Conservation (phyloP, 2,329 filamentous ascomycete species). For the Metarhizium guizhouense region DNA sequence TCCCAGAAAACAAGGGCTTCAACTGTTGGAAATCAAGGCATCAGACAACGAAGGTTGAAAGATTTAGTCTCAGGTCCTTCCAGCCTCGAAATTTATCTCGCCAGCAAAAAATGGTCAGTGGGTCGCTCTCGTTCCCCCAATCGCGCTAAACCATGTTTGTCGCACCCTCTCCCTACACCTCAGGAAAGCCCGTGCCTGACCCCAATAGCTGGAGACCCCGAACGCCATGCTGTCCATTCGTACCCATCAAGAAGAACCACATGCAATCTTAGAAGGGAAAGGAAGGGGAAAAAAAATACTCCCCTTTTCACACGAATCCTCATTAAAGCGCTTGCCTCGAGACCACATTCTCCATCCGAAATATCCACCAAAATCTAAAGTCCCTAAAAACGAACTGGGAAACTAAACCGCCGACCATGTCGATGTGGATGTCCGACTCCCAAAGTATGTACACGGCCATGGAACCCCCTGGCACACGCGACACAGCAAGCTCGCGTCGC, state of each 20-base stretch:
- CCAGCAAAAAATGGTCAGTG: background rate
- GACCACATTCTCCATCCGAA: background rate
- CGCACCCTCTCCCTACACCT: background rate
- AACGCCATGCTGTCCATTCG: constrained; percentile 9
- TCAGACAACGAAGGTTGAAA: background rate
- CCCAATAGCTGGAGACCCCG: constrained; percentile 6
- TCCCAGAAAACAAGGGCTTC: background rate
- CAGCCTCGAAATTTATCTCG: background rate
- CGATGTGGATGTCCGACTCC: constrained; percentile 93
- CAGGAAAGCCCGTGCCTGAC: background rate
- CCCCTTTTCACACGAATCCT: background rate
- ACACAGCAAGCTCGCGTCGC: background rate
- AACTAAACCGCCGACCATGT: constrained; percentile 30
- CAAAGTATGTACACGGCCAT: constrained; percentile 60
- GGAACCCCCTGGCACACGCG: background rate
- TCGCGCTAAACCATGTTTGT: constrained; percentile 2
- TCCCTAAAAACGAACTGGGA: background rate
- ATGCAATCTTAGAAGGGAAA: background rate
- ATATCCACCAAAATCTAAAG: background rate
- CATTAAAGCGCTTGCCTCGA: too few relatives aligned
- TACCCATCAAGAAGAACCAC: background rate
- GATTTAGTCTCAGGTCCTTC: background rate
- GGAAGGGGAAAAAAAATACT: background rate
- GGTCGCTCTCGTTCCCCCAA: background rate
- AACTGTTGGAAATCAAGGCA: background rate